Conservation (phyloP, 192 early-diverging fungal genomes). For the Umbelopsis vinacea region DNA sequence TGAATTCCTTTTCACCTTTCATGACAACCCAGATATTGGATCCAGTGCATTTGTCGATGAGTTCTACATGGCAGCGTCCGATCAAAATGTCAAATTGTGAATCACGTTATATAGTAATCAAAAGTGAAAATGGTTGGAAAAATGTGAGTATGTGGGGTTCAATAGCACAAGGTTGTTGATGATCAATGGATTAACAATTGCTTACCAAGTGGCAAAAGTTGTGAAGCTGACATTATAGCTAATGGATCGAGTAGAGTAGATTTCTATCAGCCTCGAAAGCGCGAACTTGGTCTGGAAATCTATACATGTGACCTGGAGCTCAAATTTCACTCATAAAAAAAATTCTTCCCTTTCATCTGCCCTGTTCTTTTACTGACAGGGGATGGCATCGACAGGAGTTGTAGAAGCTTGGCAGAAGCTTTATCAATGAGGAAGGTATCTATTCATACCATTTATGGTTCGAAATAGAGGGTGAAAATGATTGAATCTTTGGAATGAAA, state of each 20-base stretch:
- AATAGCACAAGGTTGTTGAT: background rate
- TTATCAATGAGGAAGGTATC: too few relatives aligned
- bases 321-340: too few relatives aligned
- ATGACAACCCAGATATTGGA: constrained; percentile 97
- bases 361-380: too few relatives aligned
- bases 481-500: background rate
- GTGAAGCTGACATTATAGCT: constrained; percentile 25
- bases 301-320: background rate
- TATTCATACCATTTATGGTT: too few relatives aligned
- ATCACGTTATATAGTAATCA: background rate
- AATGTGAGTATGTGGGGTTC: background rate
- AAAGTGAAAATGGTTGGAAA: background rate
- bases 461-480: too few relatives aligned
- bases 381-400: too few relatives aligned
- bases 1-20: constrained; percentile 97
- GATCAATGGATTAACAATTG: background rate
- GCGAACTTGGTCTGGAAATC: background rate
- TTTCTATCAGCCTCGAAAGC: background rate
- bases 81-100: background rate
- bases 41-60: constrained; percentile 98
- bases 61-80: constrained; percentile 59
- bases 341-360: too few relatives aligned
- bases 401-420: too few relatives aligned
- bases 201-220: constrained; percentile 42
- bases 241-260: too few relatives aligned